Evolutionary conservation across 768 basidiomycete genomes (phyloP), one percentile per base, ranked within the genome.

Genomic region (Cubamyces sp.): DNA sequence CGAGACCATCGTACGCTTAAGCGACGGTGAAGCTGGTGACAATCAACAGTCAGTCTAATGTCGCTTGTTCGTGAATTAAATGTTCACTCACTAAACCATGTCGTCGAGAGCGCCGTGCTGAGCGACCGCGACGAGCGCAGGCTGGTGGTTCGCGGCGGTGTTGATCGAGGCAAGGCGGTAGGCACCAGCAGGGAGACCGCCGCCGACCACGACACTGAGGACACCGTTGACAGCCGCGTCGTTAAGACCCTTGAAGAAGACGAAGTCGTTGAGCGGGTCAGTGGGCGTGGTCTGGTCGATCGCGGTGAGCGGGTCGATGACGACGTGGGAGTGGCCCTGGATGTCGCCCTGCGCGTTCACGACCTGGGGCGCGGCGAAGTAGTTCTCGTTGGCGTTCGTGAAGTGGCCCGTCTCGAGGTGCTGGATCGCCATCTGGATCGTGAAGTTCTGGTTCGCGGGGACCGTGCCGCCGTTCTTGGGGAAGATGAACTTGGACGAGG

Each of bases 271-370:
- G 26, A 68, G 76, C 16, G 84, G 80, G 71, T 87, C 72, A 15
- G 77, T 78, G 1, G 83, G 78, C 0, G 71, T 75, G 14, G 85
- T 83, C 64, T 83, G 77, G 40, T 74, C 74, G 56, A 88, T 73
- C 14, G 80, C 76, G 16, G 69, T 62, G 59, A 91, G 74, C 54
- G 71, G 59, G 73, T 89, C 81, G 56, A 90, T 76, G 45, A 86
- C 85, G 67, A 88, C 73, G 68, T 91, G 88, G 18, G 78, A 76
- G 74, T 88, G 86, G 12, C 88, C 90, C 59, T 81, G 69, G 67
- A 90, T 79, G 45, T 78, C 66, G 55, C 88, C 88, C 11, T 74
- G 66, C 12, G 68, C 52, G 69, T 82, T 74, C 43, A 84, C 71
- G 60, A 83, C 75, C 68, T 83, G 82, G 47, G 88, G 88, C 7